A percentile compares a stretch with the other conserved stretches of the same genome.
Conservation (phyloP, 441 rosid species). For the Aleurites moluccanus region DNA sequence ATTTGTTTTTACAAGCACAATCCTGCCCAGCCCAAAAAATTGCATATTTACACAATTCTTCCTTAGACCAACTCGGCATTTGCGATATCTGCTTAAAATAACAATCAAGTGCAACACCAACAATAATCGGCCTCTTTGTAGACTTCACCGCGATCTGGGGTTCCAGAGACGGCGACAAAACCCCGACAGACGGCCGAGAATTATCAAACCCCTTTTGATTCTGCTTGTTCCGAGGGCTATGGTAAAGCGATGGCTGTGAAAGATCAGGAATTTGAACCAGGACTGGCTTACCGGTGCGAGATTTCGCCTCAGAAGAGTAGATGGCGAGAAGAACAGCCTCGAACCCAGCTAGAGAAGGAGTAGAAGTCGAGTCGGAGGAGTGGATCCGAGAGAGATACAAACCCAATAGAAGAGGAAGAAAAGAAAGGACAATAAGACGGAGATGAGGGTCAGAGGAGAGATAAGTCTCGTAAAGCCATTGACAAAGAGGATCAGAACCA, state of each 20-base stretch:
- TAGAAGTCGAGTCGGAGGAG: conserved; percentile 44
- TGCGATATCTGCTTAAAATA: conserved; percentile 77
- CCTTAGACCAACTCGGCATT: conserved; percentile 84
- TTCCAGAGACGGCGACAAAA: conserved; percentile 73
- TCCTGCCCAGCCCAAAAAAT: conserved; percentile 85
- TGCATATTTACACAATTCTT: conserved; percentile 62
- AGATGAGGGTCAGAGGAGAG: conserved; percentile 73
- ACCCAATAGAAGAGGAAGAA: conserved; percentile 69
- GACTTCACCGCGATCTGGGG: conserved; percentile 89
- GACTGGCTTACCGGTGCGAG: conserved; percentile 71
- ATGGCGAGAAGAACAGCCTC: conserved; percentile 91
- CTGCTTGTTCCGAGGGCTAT: conserved; percentile 52
- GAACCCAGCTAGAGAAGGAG: conserved; percentile 80
- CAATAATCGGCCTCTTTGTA: conserved; percentile 69
- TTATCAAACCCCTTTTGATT: conserved; percentile 7
- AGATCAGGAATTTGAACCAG: conserved; percentile 75
- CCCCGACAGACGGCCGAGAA: conserved; percentile 49
- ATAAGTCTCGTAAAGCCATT: conserved; percentile 94
- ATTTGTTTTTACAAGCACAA: conserved; percentile 51
- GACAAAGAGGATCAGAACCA: conserved; percentile 83
- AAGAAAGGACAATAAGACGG: conserved; percentile 78
- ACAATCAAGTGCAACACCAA: conserved; percentile 66
- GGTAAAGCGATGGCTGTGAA: conserved; percentile 90
- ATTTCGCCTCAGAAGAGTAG: conserved; percentile 66
- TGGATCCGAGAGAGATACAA: conserved; percentile 72